Evolutionary conservation across 148 eudicot species (phyloP).

Genomic region (Rhododendron henanense): DNA sequence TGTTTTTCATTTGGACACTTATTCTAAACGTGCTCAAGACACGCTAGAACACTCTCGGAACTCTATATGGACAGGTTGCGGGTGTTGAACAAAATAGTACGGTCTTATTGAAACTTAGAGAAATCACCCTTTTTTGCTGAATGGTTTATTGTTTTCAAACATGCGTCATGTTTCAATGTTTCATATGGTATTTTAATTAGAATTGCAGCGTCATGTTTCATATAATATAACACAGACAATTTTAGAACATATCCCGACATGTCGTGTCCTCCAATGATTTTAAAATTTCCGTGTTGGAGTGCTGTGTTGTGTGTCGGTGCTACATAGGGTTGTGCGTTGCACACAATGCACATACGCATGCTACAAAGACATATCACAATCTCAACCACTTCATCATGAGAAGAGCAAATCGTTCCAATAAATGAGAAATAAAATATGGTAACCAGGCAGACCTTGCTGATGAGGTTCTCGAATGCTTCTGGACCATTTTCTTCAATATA

Average conservation of each 20-base stretch:
- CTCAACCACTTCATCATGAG: background rate
- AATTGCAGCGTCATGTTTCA: background rate
- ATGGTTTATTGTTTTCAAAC: background rate
- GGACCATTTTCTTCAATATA: conserved; percentile 72
- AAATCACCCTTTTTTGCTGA: background rate
- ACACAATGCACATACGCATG: background rate
- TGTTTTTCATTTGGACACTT: background rate
- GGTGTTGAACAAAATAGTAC: background rate
- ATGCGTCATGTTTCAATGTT: background rate
- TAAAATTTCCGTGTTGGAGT: background rate
- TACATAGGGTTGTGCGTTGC: background rate
- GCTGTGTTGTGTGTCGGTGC: background rate
- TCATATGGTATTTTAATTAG: background rate
- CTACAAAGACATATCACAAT: background rate
- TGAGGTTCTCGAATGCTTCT: conserved; percentile 54
- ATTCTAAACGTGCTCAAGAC: background rate
- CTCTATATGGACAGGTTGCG: background rate
- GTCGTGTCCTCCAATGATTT: background rate
- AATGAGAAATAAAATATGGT: background rate
- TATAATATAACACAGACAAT: background rate
- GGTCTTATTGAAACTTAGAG: background rate
- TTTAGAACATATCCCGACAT: background rate
- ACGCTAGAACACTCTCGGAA: background rate
- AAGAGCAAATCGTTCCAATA: background rate
- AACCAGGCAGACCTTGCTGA: conserved; percentile 45